phyloP scores from a whole-genome alignment of 2,329 filamentous ascomycete genomes.

The Zymoseptoria passerinii region DNA sequence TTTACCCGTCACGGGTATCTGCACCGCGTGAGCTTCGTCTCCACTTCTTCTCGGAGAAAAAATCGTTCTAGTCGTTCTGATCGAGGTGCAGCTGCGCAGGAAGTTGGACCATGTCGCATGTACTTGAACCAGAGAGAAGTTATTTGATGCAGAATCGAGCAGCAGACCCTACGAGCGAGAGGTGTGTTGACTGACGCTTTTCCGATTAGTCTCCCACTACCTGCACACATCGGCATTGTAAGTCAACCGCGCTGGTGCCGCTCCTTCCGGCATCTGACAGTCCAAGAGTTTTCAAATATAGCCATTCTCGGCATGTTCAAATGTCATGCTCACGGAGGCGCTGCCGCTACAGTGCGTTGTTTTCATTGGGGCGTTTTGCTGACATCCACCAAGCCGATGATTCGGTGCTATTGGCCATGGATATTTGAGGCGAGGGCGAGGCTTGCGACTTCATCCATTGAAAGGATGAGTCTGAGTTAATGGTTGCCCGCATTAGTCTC shows the following conservation, averaged over 20 bases:
- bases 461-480: neutral
- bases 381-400: neutral
- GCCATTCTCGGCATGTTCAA: neutral
- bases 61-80: neutral
- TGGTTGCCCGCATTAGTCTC: neutral
- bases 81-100: neutral
- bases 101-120: neutral
- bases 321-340: neutral
- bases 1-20: neutral
- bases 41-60: neutral
- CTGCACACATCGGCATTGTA: neutral
- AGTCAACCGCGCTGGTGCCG: neutral
- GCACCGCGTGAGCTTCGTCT: neutral
- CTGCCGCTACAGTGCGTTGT: neutral
- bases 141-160: neutral
- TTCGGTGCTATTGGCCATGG: neutral
- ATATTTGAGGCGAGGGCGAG: neutral
- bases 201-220: neutral
- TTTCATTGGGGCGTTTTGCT: neutral
- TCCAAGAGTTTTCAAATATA: neutral
- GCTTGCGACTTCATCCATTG: neutral
- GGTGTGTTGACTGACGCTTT: neutral
- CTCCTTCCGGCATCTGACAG: neutral
- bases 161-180: neutral
- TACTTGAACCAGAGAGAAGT: neutral